A percentile compares a stretch with the other conserved stretches of the same genome.
phyloP scores from a whole-genome alignment of 495 filamentous ascomycete species.

The Penicillium alfredii region DNA sequence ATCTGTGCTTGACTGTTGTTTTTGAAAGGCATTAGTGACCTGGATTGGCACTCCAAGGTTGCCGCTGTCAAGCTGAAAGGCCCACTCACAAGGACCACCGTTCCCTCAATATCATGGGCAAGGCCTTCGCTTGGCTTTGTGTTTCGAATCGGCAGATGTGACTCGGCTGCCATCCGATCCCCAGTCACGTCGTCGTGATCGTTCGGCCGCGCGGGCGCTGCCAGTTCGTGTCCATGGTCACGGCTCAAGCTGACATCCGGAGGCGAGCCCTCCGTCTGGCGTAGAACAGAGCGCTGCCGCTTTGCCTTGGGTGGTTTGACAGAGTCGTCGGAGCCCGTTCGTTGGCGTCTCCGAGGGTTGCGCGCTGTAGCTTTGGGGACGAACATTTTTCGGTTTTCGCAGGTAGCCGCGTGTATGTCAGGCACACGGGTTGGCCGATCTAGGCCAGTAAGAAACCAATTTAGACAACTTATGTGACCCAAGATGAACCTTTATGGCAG shows the following conservation, averaged over 20 bases:
- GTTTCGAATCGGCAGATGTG: constrained; percentile 55
- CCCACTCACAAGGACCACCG: constrained; percentile 32
- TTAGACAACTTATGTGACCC: no score
- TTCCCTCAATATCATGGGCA: constrained; percentile 49
- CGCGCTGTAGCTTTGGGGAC: constrained; percentile 49
- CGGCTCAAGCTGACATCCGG: constrained; percentile 12
- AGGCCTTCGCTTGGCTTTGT: constrained; percentile 47
- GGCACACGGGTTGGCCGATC: constrained; percentile 9
- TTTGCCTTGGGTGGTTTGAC: constrained; percentile 64
- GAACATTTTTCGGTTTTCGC: constrained; percentile 49
- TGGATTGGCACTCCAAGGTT: constrained; percentile 3
- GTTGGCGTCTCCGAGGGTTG: constrained; percentile 61
- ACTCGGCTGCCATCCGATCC: constrained; percentile 24
- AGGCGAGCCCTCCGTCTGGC: constrained; percentile 43
- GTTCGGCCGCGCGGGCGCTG: constrained; percentile 5
- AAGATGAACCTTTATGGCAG: no score
- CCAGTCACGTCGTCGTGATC: constrained; percentile 5
- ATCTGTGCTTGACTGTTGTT: constrained; percentile 71
- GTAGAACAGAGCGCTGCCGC: constrained; percentile 59
- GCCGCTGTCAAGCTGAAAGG: constrained; percentile 2
- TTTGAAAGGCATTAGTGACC: constrained; percentile 13
- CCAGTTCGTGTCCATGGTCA: constrained; percentile 14
- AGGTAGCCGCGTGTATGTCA: constrained; percentile 1
- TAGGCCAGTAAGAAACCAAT: no score
- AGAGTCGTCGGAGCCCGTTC: constrained; percentile 59